Evolutionary conservation across 1,139 yeast genomes (phyloP).

Genomic region (Neolecta irregularis): DNA sequence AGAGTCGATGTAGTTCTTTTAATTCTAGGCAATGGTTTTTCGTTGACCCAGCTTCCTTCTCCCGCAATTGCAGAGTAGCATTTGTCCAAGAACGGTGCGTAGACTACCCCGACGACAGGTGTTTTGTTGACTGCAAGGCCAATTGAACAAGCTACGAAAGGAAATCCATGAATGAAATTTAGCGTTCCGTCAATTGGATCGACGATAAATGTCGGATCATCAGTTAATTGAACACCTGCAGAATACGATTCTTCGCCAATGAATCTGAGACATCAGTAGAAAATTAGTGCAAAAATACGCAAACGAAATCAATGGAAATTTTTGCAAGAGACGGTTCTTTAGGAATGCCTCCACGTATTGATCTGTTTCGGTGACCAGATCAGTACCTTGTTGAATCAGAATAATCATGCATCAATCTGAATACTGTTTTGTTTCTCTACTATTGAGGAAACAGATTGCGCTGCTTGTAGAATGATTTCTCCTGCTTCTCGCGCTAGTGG

Average conservation of each 20-base stretch:
- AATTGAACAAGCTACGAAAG: conserved; percentile 42
- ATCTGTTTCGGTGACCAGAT: conserved; percentile 43
- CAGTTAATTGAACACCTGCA: conserved; percentile 32
- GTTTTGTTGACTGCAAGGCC: conserved; percentile 36
- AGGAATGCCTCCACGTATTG: conserved; percentile 38
- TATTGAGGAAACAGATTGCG: background rate
- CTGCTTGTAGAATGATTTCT: conserved; percentile 27
- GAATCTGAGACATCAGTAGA: conserved; percentile 35
- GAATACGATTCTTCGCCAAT: conserved; percentile 43
- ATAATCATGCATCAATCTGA: too few species aligned
- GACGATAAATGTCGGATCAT: conserved; percentile 43
- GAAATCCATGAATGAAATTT: conserved; percentile 44
- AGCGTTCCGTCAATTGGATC: conserved; percentile 53
- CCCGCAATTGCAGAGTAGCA: conserved; percentile 38
- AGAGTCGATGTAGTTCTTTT: conserved; percentile 22
- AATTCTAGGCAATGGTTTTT: conserved; percentile 27
- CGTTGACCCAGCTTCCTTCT: conserved; percentile 37
- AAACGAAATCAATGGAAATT: conserved; percentile 36
- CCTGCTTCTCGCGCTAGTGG: conserved; percentile 39
- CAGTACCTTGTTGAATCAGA: too few species aligned
- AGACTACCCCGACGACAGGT: conserved; percentile 45
- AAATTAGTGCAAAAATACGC: too few species aligned
- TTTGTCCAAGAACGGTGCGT: conserved; percentile 38
- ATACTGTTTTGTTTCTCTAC: conserved; percentile 7
- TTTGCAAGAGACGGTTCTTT: conserved; percentile 23